Evolutionary conservation across 2,329 filamentous ascomycete species (phyloP).

Genomic region (Xylariales sp.): DNA sequence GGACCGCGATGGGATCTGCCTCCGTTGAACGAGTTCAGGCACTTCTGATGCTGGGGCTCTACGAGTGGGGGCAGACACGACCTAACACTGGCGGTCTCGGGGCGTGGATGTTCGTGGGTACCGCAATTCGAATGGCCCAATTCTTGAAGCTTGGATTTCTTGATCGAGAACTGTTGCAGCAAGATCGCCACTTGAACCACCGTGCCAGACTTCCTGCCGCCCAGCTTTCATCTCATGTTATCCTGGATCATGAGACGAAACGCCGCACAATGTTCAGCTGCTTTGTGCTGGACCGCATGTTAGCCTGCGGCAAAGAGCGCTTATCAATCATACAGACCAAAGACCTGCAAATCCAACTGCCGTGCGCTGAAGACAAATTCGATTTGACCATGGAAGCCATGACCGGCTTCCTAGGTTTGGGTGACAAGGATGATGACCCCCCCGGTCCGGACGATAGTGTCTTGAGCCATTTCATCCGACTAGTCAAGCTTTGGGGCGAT

Average conservation of each 20-base stretch:
- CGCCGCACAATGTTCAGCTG: slow-evolving; percentile 73
- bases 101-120: slow-evolving; percentile 63
- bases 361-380: slow-evolving; percentile 63
- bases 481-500: slow-evolving; percentile 58
- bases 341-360: slow-evolving; percentile 61
- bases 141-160: slow-evolving; percentile 57
- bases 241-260: slow-evolving; percentile 58
- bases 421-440: slow-evolving; percentile 8
- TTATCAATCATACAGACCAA: slow-evolving; percentile 54
- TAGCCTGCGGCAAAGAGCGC: slow-evolving; percentile 60
- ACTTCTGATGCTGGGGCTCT: slow-evolving; percentile 65
- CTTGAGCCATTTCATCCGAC: slow-evolving; percentile 47
- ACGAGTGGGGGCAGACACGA: slow-evolving; percentile 65
- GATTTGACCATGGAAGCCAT: slow-evolving; percentile 54
- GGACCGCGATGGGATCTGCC: slow-evolving; percentile 42
- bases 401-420: slow-evolving; percentile 41
- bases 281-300: slow-evolving; percentile 66
- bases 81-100: slow-evolving; percentile 45
- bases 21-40: slow-evolving; percentile 63
- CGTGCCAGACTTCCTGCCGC: slow-evolving; percentile 13
- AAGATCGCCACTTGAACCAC: slow-evolving; percentile 9
- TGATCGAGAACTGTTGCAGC: slow-evolving; percentile 29
- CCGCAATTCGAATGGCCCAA: slow-evolving; percentile 61
- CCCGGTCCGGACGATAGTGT: slow-evolving; percentile 37
- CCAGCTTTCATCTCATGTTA: slow-evolving; percentile 27